These are phyloP conservation scores for Sporodiniella umbellata DNA, from an alignment of 371 early-diverging fungal genomes.

Conservation along the genomic window DNA sequence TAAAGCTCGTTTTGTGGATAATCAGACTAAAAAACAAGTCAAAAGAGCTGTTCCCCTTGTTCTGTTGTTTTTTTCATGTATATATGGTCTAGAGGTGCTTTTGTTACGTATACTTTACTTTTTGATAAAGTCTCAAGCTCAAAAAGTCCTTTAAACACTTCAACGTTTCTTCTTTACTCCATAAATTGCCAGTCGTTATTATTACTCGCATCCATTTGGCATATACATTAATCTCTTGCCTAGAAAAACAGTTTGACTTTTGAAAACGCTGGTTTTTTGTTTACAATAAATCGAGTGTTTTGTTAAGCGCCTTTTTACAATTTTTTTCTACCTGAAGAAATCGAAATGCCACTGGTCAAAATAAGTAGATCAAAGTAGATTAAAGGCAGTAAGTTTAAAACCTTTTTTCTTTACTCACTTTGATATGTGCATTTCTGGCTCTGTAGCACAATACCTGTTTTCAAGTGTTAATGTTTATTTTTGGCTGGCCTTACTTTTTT, in stretches of 20 bases:
- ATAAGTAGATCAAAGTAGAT: not conserved
- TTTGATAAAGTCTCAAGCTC: slow-evolving; percentile 2
- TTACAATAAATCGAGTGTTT: not conserved
- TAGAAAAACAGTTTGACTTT: not conserved
- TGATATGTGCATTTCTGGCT: slow-evolving; percentile 6
- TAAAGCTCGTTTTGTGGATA: slow-evolving; percentile 20
- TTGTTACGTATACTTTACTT: slow-evolving; percentile 6
- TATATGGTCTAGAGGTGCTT: too few species aligned
- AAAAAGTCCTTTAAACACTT: slow-evolving; percentile 4
- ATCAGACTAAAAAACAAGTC: not conserved
- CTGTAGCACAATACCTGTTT: slow-evolving; percentile 6
- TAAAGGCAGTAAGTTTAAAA: too few species aligned
- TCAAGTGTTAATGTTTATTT: not conserved
- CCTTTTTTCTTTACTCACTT: not conserved
- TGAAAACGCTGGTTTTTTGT: slow-evolving; percentile 8
- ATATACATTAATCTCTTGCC: slow-evolving; percentile 3
- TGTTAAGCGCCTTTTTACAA: too few species aligned
- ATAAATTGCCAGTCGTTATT: slow-evolving; percentile 1
- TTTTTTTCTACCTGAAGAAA: slow-evolving; percentile 5
- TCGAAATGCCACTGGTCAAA: slow-evolving; percentile 4
- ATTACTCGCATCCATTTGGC: slow-evolving; percentile 18
- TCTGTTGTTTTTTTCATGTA: too few species aligned
- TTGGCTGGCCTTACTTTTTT: too few species aligned
- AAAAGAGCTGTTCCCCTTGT: not conserved
- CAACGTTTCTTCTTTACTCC: not conserved